These are phyloP conservation scores for Penicillium sp. DNA, from an alignment of 2,329 filamentous ascomycete genomes.

Conservation along the genomic window DNA sequence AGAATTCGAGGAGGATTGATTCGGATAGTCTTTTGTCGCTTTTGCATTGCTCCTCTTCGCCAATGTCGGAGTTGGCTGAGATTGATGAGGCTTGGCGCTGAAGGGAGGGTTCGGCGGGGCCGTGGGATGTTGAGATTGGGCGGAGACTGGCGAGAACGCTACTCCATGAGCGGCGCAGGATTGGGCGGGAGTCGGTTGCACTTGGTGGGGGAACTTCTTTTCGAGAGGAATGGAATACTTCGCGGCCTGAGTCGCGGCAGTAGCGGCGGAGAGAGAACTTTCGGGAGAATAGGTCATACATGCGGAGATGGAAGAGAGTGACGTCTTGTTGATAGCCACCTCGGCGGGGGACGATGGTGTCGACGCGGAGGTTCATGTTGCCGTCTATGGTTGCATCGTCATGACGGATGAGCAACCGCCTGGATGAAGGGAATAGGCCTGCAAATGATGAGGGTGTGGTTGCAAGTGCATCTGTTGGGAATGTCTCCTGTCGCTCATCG, in stretches of 20 bases:
- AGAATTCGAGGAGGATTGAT: slow-evolving; percentile 86
- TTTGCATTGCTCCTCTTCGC: background rate
- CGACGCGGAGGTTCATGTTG: slow-evolving; percentile 93
- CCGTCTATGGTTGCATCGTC: slow-evolving; percentile 88
- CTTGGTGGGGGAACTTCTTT: slow-evolving; percentile 57
- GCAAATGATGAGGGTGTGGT: slow-evolving; percentile 81
- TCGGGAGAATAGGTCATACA: slow-evolving; percentile 83
- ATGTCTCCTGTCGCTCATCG: slow-evolving; percentile 54
- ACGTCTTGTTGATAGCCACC: slow-evolving; percentile 62
- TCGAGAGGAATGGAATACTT: slow-evolving; percentile 81
- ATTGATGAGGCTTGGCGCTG: slow-evolving; percentile 59
- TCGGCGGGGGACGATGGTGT: slow-evolving; percentile 65
- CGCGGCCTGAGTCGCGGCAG: slow-evolving; percentile 85
- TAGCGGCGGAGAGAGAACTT: slow-evolving; percentile 91
- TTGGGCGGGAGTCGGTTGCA: slow-evolving; percentile 48
- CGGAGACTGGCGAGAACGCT: slow-evolving; percentile 57
- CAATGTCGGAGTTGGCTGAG: background rate
- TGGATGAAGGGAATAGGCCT: slow-evolving; percentile 79
- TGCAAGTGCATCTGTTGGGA: slow-evolving; percentile 66
- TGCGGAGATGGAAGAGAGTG: slow-evolving; percentile 87
- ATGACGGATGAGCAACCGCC: slow-evolving; percentile 78
- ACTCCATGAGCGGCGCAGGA: slow-evolving; percentile 58
- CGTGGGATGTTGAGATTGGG: slow-evolving; percentile 50
- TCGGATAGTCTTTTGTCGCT: slow-evolving; percentile 58
- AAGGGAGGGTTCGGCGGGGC: slow-evolving; percentile 45